Evolutionary conservation across 768 basidiomycete genomes (phyloP).

Genomic region (Pleurotus tuber-regium): DNA sequence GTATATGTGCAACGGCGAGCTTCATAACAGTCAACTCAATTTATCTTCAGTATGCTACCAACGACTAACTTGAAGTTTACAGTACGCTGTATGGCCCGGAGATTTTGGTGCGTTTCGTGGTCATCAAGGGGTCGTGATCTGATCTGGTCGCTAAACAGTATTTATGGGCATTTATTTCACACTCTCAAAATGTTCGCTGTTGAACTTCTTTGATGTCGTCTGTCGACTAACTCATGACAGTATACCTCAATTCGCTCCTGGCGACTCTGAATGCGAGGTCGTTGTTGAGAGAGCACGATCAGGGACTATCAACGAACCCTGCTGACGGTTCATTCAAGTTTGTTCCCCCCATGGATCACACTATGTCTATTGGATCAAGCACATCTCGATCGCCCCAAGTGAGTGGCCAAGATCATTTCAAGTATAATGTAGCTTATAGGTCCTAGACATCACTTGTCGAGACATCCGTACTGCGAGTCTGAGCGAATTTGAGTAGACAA

Average conservation of each 20-base stretch:
- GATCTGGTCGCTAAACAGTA: conserved; percentile 15
- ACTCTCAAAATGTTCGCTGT: conserved; percentile 41
- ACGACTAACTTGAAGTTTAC: conserved; percentile 25
- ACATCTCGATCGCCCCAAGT: conserved; percentile 1
- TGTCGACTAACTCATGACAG: conserved; percentile 15
- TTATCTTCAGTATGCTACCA: background rate
- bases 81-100: conserved; percentile 41
- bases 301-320: background rate
- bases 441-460: background rate
- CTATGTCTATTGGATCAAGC: background rate
- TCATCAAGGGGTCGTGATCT: background rate
- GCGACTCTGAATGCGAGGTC: conserved; percentile 20
- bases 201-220: background rate
- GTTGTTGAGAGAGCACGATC: conserved; percentile 7
- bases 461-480: background rate
- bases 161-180: conserved; percentile 45
- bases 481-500: too few relatives aligned
- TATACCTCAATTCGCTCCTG: conserved; percentile 39
- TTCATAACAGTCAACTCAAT: conserved; percentile 33
- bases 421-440: background rate
- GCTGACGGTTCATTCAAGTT: conserved; percentile 6
- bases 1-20: conserved; percentile 17
- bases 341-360: conserved; percentile 5
- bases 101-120: conserved; percentile 24
- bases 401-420: background rate